Conservation (phyloP, 108 stramenopile species). For the Stephanodiscus triporus region DNA sequence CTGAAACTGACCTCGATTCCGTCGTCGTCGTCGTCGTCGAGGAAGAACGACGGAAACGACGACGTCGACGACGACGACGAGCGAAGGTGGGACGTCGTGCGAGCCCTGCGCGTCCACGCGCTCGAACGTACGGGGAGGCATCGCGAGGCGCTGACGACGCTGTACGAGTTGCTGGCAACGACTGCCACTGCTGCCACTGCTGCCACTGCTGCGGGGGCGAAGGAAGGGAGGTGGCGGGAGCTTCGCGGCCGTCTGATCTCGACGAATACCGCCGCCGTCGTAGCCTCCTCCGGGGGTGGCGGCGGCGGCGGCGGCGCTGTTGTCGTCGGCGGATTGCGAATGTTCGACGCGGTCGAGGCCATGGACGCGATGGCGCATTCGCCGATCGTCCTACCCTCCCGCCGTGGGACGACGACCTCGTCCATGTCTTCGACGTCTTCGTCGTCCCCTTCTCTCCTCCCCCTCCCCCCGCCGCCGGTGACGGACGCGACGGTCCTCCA, state of each 20-base stretch:
- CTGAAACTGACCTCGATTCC: slow-evolving; percentile 55
- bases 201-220: not conserved
- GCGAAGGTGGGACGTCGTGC: slow-evolving; percentile 51
- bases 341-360: slow-evolving; percentile 28
- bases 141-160: slow-evolving; percentile 51
- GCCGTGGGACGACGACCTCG: slow-evolving; percentile 4
- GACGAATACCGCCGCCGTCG: slow-evolving; percentile 16
- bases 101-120: slow-evolving; percentile 69
- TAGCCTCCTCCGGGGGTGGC: too few relatives aligned
- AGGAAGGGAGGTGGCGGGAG: slow-evolving; percentile 12
- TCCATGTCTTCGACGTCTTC: slow-evolving; percentile 20
- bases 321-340: not conserved
- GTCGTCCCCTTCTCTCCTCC: not conserved
- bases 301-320: not conserved
- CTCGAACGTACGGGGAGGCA: slow-evolving; percentile 58
- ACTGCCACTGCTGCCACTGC: slow-evolving; percentile 15
- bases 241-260: slow-evolving; percentile 8
- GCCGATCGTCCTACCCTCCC: slow-evolving; percentile 7
- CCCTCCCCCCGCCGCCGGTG: slow-evolving; percentile 17
- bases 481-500: slow-evolving; percentile 42
- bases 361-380: slow-evolving; percentile 21
- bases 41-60: slow-evolving; percentile 15
- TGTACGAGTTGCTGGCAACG: slow-evolving; percentile 51
- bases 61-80: too few relatives aligned
- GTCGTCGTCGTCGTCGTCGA: not conserved